Evolutionary conservation across 805 yeast genomes (phyloP).

Genomic region (Lachancea sp.): DNA sequence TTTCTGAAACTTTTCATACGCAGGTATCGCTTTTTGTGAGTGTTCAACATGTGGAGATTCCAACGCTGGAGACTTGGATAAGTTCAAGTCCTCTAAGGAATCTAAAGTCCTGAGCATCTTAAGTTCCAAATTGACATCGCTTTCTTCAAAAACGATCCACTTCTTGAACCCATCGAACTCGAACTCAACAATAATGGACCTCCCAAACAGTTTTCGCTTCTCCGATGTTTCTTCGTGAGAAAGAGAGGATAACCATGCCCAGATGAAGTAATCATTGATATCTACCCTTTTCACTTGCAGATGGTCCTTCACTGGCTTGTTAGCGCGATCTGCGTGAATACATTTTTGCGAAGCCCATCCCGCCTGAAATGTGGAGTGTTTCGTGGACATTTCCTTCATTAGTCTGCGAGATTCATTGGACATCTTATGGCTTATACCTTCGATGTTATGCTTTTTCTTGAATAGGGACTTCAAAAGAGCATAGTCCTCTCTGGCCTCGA

Average conservation of each 20-base stretch:
- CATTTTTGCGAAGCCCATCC: slow-evolving; percentile 37
- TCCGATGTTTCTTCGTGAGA: slow-evolving; percentile 65
- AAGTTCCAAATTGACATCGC: slow-evolving; percentile 36
- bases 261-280: slow-evolving; percentile 80
- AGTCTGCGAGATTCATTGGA: slow-evolving; percentile 68
- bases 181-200: slow-evolving; percentile 76
- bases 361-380: slow-evolving; percentile 35
- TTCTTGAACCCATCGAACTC: slow-evolving; percentile 69
- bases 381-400: slow-evolving; percentile 36
- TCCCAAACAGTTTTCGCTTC: slow-evolving; percentile 67
- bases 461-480: slow-evolving; percentile 68
- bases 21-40: slow-evolving; percentile 18
- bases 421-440: slow-evolving; percentile 54
- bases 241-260: slow-evolving; percentile 83
- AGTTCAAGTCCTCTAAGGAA: slow-evolving; percentile 14
- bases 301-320: slow-evolving; percentile 22
- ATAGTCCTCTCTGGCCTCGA: slow-evolving; percentile 71
- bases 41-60: not conserved
- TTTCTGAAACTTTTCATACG: slow-evolving; percentile 24
- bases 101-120: slow-evolving; percentile 19
- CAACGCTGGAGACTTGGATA: not conserved
- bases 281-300: slow-evolving; percentile 41
- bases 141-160: slow-evolving; percentile 73
- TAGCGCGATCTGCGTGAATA: slow-evolving; percentile 18
- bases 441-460: slow-evolving; percentile 44